Evolutionary conservation across 2,329 filamentous ascomycete genomes (phyloP).

Genomic region (Claviceps sorghi): DNA sequence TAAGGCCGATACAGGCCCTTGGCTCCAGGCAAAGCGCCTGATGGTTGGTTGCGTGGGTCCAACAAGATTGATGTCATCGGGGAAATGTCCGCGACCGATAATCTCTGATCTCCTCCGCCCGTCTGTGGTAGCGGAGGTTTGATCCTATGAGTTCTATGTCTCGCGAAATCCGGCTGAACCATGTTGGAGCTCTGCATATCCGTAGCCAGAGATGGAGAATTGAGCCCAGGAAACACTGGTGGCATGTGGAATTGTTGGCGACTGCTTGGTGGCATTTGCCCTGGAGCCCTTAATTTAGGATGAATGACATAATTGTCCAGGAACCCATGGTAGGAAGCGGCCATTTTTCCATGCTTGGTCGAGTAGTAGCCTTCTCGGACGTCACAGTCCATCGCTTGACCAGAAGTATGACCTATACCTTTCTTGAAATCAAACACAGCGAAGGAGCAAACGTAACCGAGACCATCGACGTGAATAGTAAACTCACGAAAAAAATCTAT

Average conservation of each 20-base stretch:
- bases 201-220: conserved; percentile 42
- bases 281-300: conserved; percentile 50
- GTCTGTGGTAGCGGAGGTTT: neutral
- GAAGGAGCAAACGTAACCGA: conserved; percentile 94
- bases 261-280: conserved; percentile 40
- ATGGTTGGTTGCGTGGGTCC: conserved; percentile 62
- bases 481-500: conserved; percentile 98
- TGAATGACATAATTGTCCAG: conserved; percentile 79
- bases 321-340: conserved; percentile 92
- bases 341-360: conserved; percentile 94
- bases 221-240: conserved; percentile 57
- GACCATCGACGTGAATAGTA: conserved; percentile 87
- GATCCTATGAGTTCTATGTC: conserved; percentile 19
- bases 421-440: conserved; percentile 96
- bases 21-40: conserved; percentile 28
- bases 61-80: conserved; percentile 61
- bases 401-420: conserved; percentile 37
- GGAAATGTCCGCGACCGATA: conserved; percentile 36
- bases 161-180: conserved; percentile 29
- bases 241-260: conserved; percentile 55
- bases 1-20: conserved; percentile 34
- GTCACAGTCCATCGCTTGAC: conserved; percentile 33
- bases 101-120: conserved; percentile 13
- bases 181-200: conserved; percentile 38
- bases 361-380: conserved; percentile 85